A percentile compares a stretch with the other conserved stretches of the same genome.
Evolutionary conservation across 225 moss, liverwort and hornwort genomes (phyloP).

Genomic region (Antitrichia curtipendula): DNA sequence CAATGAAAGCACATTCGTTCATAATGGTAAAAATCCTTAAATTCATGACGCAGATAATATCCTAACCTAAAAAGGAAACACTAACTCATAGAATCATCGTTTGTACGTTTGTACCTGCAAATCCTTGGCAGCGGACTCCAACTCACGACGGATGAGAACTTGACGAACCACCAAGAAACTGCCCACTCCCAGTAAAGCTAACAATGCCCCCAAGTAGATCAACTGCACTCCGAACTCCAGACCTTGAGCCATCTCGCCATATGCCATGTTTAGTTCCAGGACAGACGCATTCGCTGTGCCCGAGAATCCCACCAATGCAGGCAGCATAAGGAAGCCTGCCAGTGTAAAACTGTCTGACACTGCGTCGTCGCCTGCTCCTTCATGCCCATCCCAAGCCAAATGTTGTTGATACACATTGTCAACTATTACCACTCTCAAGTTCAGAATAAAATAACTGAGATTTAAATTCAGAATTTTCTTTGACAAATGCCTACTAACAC

Average conservation of each 20-base stretch:
- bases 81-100: not conserved
- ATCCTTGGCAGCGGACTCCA: conserved; percentile 87
- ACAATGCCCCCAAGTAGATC: conserved; percentile 63
- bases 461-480: not conserved
- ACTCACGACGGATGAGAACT: conserved; percentile 81
- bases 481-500: not conserved
- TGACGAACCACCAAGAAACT: conserved; percentile 92
- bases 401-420: not conserved
- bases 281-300: conserved; percentile 16
- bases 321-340: conserved; percentile 11
- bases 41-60: not conserved
- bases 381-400: not conserved
- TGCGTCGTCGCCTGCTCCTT: not conserved
- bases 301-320: conserved; percentile 15
- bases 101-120: conserved; percentile 72
- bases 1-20: not conserved
- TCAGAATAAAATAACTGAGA: not conserved
- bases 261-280: conserved; percentile 32
- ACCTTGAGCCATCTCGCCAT: conserved; percentile 64
- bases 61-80: not conserved
- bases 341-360: not conserved
- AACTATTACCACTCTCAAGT: not conserved
- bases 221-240: conserved; percentile 88
- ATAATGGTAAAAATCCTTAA: not conserved
- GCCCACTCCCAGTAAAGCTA: conserved; percentile 68